Evolutionary conservation across 352 stramenopile genomes (phyloP).

Genomic region (Pythium biforme): DNA sequence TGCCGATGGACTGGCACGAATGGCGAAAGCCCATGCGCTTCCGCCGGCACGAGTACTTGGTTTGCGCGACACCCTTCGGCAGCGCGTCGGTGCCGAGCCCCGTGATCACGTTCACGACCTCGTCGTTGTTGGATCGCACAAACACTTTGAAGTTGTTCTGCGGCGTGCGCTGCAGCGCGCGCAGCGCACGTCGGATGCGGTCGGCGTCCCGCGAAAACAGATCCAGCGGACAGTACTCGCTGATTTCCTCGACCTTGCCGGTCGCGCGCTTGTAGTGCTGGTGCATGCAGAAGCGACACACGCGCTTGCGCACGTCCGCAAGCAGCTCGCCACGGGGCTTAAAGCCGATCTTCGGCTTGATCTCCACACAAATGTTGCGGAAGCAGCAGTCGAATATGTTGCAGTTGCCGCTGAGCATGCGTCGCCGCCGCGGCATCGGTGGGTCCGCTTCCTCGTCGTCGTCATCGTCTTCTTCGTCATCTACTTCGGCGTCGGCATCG

Average conservation of each 20-base stretch:
- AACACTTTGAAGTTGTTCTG: conserved; percentile 92
- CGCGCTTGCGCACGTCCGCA: conserved; percentile 52
- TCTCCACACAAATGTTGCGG: conserved; percentile 82
- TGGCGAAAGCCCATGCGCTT: conserved; percentile 78
- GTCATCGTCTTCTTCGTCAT: conserved; percentile 26
- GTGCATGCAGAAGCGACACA: conserved; percentile 89
- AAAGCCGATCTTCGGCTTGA: conserved; percentile 88
- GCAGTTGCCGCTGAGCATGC: conserved; percentile 37
- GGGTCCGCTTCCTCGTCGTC: not conserved
- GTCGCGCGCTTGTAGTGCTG: conserved; percentile 78
- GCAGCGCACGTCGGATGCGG: conserved; percentile 58
- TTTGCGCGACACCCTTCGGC: conserved; percentile 62
- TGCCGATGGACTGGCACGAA: conserved; percentile 70
- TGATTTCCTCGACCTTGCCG: conserved; percentile 80
- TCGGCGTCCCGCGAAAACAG: conserved; percentile 69
- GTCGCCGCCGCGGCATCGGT: conserved; percentile 18
- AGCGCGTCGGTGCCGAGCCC: conserved; percentile 64
- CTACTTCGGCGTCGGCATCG: not conserved
- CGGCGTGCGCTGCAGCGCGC: conserved; percentile 71
- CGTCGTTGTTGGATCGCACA: conserved; percentile 74
- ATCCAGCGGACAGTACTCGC: conserved; percentile 80
- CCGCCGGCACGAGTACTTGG: conserved; percentile 61
- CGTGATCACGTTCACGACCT: conserved; percentile 79
- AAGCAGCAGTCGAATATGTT: conserved; percentile 87
- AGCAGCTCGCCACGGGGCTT: conserved; percentile 59